Conservation (phyloP, 306 rosid species). For the Cicer judaicum region DNA sequence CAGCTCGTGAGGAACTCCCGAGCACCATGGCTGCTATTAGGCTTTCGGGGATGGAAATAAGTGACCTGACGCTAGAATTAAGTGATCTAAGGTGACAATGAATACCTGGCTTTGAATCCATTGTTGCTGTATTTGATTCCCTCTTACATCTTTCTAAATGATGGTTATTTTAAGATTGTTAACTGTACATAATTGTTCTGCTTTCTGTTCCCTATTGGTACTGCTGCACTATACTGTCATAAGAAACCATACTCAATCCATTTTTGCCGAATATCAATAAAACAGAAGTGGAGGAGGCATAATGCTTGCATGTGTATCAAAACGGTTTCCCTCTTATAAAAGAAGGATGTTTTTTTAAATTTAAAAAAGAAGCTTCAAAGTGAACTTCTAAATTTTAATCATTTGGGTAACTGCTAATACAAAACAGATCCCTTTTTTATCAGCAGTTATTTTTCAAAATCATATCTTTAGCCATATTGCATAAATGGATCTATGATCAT, state of each 20-base stretch:
- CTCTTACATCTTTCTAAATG: constrained; percentile 28
- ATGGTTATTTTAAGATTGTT: constrained; percentile 16
- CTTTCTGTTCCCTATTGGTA: constrained; percentile 26
- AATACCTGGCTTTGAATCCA: constrained; percentile 33
- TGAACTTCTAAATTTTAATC: constrained; percentile 15
- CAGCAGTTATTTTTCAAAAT: constrained; percentile 18
- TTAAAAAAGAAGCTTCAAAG: not conserved
- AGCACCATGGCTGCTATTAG: constrained; percentile 97
- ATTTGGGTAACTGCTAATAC: constrained; percentile 24
- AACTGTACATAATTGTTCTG: constrained; percentile 8
- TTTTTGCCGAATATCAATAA: constrained; percentile 13
- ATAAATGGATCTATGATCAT: constrained; percentile 30
- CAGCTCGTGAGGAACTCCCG: constrained; percentile 93
- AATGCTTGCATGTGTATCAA: constrained; percentile 4
- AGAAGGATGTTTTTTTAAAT: too few relatives aligned
- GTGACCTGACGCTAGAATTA: constrained; percentile 79
- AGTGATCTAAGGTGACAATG: constrained; percentile 79
- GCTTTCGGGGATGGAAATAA: constrained; percentile 98
- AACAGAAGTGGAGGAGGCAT: constrained; percentile 8
- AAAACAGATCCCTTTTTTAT: constrained; percentile 24
- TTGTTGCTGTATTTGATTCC: constrained; percentile 15
- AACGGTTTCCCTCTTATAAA: not conserved
- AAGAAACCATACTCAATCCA: not conserved
- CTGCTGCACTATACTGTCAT: not conserved
- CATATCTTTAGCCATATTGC: constrained; percentile 2